Evolutionary conservation across 106 monocot genomes (phyloP).

Genomic region (Posidonia australis): DNA sequence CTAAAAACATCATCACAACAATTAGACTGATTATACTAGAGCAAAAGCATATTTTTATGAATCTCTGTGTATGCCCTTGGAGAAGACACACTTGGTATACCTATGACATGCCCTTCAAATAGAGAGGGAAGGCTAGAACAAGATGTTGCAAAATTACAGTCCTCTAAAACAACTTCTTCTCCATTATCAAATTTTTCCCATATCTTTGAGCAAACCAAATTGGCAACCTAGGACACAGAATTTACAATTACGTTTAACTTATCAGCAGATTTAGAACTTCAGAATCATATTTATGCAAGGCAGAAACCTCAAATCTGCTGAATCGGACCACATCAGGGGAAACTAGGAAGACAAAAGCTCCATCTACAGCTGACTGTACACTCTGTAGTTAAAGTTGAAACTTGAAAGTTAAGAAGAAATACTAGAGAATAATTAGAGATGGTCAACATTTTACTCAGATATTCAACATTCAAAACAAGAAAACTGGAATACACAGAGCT

Average conservation of each 20-base stretch:
- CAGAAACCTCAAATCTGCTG: conserved; percentile 49
- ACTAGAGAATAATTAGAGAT: not conserved
- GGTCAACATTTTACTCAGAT: not conserved
- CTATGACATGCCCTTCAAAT: conserved; percentile 54
- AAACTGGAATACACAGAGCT: too few relatives aligned
- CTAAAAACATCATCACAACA: conserved; percentile 19
- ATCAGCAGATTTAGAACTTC: not conserved
- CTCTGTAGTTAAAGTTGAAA: too few relatives aligned
- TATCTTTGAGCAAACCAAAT: conserved; percentile 25
- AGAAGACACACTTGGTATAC: conserved; percentile 20
- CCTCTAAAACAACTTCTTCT: conserved; percentile 32
- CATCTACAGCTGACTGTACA: conserved; percentile 47
- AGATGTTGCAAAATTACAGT: conserved; percentile 19
- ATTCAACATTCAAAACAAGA: not conserved
- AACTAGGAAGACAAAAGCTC: conserved; percentile 48
- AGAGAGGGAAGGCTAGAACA: conserved; percentile 68
- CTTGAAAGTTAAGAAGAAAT: conserved; percentile 1
- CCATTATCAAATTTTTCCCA: conserved; percentile 32
- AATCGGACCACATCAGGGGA: conserved; percentile 72
- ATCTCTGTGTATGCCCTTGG: not conserved
- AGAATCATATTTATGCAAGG: not conserved
- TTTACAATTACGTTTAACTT: not conserved
- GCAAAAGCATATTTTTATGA: not conserved
- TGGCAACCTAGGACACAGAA: conserved; percentile 34
- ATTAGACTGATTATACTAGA: not conserved